Base-by-base conservation (phyloP, 768 basidiomycete species). In the Tricholoma sp. region DNA sequence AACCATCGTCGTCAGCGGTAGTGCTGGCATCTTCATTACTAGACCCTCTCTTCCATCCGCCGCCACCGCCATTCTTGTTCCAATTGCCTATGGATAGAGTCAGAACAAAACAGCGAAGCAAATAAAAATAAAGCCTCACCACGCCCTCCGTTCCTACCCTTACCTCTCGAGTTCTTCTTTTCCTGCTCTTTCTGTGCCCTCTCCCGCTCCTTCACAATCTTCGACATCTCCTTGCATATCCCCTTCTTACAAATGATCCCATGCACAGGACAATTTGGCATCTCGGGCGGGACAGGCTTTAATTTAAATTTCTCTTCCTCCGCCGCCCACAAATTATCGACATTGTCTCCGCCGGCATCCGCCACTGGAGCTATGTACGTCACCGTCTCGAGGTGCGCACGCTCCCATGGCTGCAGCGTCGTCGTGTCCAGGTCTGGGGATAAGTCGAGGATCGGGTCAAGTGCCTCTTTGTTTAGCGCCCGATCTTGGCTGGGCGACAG, bases 161-260 rank as follows among this genome's bases (percentile, higher is more conserved):
- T 48, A 11, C 53, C 39, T n/a, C 37, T 55, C 11, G 51, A n/a
- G n/a, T 39, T 54, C 52, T 60, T 59, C 53, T 52, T 57, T 15
- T 53, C 53, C 44, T 36, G 48, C 57, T 56, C 57, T 11, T 42
- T 48, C 12, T 44, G 39, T 12, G 33, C 31, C 52, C 31, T 62
- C 51, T 61, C 62, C 60, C 65, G 59, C 58, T 68, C 65, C 60
- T 58, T 66, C 54, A 70, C 37, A 20, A 66, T 50, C 55, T 64
- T 64, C 45, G 67, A 62, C 62, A 69, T 65, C 59, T 70, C 72
- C 15, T 53, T 54, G 48, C 75, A 76, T 1, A 74, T 70, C 29
- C 72, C 73, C 63, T 72, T 73, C 64, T 70, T 73, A 50, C 75
- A 75, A 15, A 65, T 56, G 18, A 62, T 59, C 41, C 61, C 58